phyloP scores from a whole-genome alignment of 2,329 filamentous ascomycete genomes.

The Paraphaeosphaeria sporulosa region DNA sequence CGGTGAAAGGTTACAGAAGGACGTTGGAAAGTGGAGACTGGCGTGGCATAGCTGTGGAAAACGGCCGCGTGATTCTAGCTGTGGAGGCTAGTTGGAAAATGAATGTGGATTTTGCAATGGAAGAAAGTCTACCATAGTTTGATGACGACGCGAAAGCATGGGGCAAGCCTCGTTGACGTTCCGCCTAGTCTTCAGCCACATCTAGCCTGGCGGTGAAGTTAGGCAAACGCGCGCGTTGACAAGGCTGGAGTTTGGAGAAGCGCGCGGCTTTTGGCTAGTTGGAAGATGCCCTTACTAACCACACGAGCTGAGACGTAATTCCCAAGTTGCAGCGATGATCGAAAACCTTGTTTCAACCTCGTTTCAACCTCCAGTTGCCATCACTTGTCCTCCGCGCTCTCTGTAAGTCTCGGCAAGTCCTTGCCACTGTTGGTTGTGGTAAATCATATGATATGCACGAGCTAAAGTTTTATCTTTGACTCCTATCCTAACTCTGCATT shows the following conservation, averaged over 20 bases:
- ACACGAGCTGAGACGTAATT: background rate
- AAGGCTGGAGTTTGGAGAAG: background rate
- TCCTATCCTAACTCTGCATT: background rate
- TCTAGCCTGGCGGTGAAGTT: constrained; percentile 5
- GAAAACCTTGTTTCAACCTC: background rate
- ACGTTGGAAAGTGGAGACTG: constrained; percentile 6
- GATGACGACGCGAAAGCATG: background rate
- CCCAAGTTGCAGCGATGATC: background rate
- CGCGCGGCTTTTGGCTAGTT: background rate
- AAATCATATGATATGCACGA: background rate
- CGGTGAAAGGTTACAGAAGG: background rate
- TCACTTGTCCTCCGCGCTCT: background rate
- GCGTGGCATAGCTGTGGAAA: background rate
- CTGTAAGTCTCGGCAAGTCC: background rate
- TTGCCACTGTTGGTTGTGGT: background rate
- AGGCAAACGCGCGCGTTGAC: background rate
- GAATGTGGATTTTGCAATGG: background rate
- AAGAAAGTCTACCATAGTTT: background rate
- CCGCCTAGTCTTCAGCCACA: constrained; percentile 2
- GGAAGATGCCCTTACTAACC: background rate
- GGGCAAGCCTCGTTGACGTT: constrained; percentile 6
- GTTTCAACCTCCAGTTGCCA: background rate
- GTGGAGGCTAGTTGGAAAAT: background rate
- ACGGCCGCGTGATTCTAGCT: constrained; percentile 1
- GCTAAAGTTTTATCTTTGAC: background rate